phyloP scores from a whole-genome alignment of 495 filamentous ascomycete genomes.

The Paragyromitra xinjiangensis region DNA sequence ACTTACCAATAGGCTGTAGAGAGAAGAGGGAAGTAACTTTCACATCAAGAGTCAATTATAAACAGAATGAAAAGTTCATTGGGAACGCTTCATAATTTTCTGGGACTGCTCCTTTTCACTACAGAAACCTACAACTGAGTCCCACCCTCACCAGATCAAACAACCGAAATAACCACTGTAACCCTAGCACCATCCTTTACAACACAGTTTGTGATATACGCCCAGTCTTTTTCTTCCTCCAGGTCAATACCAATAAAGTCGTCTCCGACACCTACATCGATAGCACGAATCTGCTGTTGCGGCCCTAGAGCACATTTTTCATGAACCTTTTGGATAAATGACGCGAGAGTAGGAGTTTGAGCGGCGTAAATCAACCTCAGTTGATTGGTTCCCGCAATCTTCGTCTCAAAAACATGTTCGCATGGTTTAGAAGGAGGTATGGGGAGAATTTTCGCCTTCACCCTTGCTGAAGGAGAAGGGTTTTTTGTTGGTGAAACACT shows the following conservation, averaged over 20 bases:
- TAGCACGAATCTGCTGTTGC: not conserved
- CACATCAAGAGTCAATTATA: not conserved
- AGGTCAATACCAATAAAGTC: conserved; percentile 10
- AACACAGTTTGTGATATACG: conserved; percentile 8
- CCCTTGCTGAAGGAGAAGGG: not conserved
- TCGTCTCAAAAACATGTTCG: conserved; percentile 6
- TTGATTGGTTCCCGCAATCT: conserved; percentile 12
- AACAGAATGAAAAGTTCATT: not conserved
- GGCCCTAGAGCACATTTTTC: conserved; percentile 4
- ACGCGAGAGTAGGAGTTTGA: conserved; percentile 9
- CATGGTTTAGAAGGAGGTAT: not conserved
- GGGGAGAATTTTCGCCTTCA: not conserved
- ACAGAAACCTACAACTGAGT: not conserved
- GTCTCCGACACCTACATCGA: conserved; percentile 2
- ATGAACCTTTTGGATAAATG: conserved; percentile 3
- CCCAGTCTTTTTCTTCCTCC: conserved; percentile 19
- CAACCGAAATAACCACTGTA: conserved; percentile 3
- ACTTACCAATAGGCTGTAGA: not conserved
- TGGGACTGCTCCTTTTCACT: not conserved
- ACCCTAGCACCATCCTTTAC: not conserved
- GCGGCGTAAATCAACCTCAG: conserved; percentile 10
- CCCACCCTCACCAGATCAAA: not conserved
- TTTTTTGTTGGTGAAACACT: not conserved
- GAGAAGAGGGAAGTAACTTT: not conserved
- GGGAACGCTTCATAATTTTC: not conserved